These are phyloP conservation scores for Paramecium bursaria DNA, from an alignment of 73 alveolate genomes.

Conservation along the genomic window DNA sequence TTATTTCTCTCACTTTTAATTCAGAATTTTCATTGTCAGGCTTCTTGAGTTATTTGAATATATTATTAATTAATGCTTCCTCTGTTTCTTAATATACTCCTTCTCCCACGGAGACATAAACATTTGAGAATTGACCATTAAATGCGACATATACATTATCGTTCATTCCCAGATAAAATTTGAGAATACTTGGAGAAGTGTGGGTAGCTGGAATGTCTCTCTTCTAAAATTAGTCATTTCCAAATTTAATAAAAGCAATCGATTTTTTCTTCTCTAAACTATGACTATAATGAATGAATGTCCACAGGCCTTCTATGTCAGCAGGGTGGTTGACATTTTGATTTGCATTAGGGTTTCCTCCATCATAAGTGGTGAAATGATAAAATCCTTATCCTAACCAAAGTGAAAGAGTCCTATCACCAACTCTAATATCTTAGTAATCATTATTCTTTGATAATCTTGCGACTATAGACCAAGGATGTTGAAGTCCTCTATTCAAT, in stretches of 20 bases:
- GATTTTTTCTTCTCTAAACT: conserved; percentile 41
- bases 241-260: conserved; percentile 52
- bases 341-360: conserved; percentile 30
- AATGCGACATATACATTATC: conserved; percentile 18
- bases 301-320: conserved; percentile 58
- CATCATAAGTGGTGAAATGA: conserved; percentile 56
- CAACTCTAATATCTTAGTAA: conserved; percentile 40
- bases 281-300: conserved; percentile 49
- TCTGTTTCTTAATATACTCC: conserved; percentile 6
- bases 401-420: conserved; percentile 34
- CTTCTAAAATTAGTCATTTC: background rate
- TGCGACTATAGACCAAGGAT: conserved; percentile 37
- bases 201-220: conserved; percentile 34
- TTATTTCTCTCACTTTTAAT: too few species aligned
- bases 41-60: too few species aligned
- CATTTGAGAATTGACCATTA: conserved; percentile 43
- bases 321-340: conserved; percentile 49
- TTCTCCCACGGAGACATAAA: background rate
- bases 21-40: too few species aligned
- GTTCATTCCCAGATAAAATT: conserved; percentile 26
- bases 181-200: background rate
- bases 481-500: conserved; percentile 13
- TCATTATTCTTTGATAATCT: conserved; percentile 38
- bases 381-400: conserved; percentile 64
- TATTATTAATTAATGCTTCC: too few species aligned